Base-by-base conservation (phyloP, 176 grass and related monocot species). In the Puccinellia tenuiflora region DNA sequence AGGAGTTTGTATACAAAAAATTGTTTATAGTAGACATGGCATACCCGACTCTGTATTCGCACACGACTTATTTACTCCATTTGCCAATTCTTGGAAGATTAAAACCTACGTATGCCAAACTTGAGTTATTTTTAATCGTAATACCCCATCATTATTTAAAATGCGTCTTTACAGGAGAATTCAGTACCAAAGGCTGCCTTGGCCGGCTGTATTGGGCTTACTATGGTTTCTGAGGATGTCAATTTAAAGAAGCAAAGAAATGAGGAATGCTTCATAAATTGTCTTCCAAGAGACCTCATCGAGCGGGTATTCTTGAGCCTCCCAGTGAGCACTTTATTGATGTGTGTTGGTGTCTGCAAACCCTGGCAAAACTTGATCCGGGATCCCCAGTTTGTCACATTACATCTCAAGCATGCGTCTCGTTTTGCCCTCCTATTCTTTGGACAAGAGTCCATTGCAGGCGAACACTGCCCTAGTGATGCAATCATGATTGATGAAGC, bases 261-360 rank as follows among this genome's bases (percentile, higher is more conserved):
- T 5, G 30, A 73, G 5, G 64, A 67, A 2, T 67, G 64, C 64
- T n/a, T 67, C 35, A 67, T 38, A 5, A 38, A 67, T 33, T 12
- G 64, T 67, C 64, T 67, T 4, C 64, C 64, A 38, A 21, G 33
- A 50, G 80, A 83, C 13, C 43, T 78, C 31, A 28, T 88, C n/a
- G 80, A 78, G 55, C 22, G 22, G 51, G 52, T 88, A 83, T 48
- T 83, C 69, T 25, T 78, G 0, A 63, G 74, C 42, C 74, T 83
- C 63, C 65, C 80, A n/a, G 73, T 78, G 65, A 78, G 64, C 64
- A 71, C 80, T 78, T 48, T 83, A 33, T 39, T 78, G 80, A 78
- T 5, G 6, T 88, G 79, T 18, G 35, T 1, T 53, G 62, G 45
- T 53, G 86, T 88, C 24, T 83, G 86, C 73, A 83, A 78, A 74